Evolutionary conservation across 169 alveolate genomes (phyloP).

Genomic region (Fabrea salina): DNA sequence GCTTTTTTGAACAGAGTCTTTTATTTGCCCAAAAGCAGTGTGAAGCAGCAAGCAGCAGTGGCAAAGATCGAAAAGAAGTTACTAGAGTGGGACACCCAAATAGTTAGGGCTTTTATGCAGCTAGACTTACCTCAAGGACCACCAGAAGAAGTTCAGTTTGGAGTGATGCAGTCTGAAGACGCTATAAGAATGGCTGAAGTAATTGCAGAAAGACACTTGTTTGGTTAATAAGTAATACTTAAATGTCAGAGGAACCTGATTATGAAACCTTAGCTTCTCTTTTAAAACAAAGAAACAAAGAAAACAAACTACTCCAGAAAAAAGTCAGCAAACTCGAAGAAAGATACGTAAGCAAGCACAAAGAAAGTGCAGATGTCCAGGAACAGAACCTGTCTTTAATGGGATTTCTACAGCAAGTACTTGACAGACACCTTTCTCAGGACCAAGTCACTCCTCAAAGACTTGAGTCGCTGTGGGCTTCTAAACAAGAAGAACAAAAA

Average conservation of each 20-base stretch:
- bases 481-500: conserved; percentile 25
- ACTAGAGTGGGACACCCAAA: not conserved
- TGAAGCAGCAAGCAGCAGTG: not conserved
- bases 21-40: not conserved
- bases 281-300: conserved; percentile 24
- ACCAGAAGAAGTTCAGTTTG: not conserved
- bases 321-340: conserved; percentile 28
- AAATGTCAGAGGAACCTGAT: conserved; percentile 28
- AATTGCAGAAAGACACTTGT: not conserved
- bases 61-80: not conserved
- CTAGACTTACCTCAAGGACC: not conserved
- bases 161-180: not conserved
- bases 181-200: not conserved
- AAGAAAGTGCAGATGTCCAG: conserved; percentile 1
- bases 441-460: not conserved
- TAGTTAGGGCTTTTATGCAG: not conserved
- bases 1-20: not conserved
- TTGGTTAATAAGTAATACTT: no score
- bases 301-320: conserved; percentile 23
- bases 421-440: not conserved
- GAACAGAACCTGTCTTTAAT: not conserved
- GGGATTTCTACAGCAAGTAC: not conserved
- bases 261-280: not conserved
- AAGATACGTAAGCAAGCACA: conserved; percentile 28
- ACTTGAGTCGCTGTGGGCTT: conserved; percentile 7